Base-by-base conservation (phyloP, 805 yeast species). In the Saccharomycopsis fermentans region DNA sequence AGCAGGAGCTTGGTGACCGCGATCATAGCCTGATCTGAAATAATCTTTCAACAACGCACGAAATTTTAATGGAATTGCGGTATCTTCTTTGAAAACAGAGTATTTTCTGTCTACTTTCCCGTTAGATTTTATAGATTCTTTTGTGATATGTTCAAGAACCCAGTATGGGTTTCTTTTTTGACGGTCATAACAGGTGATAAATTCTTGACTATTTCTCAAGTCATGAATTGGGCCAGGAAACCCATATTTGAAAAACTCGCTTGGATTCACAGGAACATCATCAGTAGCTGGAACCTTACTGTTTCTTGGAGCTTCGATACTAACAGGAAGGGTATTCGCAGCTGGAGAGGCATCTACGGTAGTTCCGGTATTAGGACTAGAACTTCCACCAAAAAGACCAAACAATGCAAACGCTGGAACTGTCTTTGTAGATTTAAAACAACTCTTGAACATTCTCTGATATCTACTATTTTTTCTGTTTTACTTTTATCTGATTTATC, bases 1-100 rank as follows among this genome's bases (percentile, higher is more conserved):
- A 4, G 99, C 99, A 2, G 99, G 97, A 0, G 96, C 97, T 66
- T 88, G 90, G 71, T 94, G 99, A 5, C 99, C 99, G 63, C 98
- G 76, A 70, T 94, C 99, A 71, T 89, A 94, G 1, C 99, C 99
- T 35, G 94, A 84, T 65, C 98, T 80, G 76, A 92, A 94, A 70
- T 87, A 94, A 71, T 94, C 98, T 61, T 83, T 78, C 58, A 94
- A 74, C 56, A 79, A 75, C 1, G 85, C 92, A 64, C 97, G 78
- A 70, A 90, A 94, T 65, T 74, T 78, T 32, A 71, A 70, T 0
- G 99, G 99, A 47, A 94, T 81, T 12, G 68, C 66, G 68, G 87
- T 95, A 69, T 94, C 97, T 74, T 94, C 99, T 66, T 75, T 82
- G 74, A 94, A 94, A 2, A 86, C 78, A 2, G 96, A 85, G 63